A percentile compares a stretch with the other conserved stretches of the same genome.
Evolutionary conservation across 371 early-diverging fungal genomes (phyloP).

Genomic region (Haplosporangium sp.): DNA sequence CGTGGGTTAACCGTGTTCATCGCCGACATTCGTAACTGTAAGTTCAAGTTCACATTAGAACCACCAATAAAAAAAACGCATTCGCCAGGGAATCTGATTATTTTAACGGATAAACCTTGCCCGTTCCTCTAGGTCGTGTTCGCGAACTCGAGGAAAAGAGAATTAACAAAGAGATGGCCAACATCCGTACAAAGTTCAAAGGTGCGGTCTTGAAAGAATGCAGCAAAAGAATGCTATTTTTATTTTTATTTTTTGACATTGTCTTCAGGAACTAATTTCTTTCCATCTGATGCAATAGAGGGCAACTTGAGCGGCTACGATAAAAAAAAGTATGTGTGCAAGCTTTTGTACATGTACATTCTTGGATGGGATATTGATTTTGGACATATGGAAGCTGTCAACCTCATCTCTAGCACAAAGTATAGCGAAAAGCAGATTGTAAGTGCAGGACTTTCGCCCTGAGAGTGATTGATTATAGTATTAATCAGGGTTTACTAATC

Average conservation of each 20-base stretch:
- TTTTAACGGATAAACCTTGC: conserved; percentile 2
- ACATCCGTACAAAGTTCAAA: conserved; percentile 97
- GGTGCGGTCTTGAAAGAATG: conserved; percentile 62
- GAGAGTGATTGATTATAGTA: not conserved
- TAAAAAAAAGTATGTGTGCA: conserved; percentile 98
- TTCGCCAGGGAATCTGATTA: not conserved
- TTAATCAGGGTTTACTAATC: not conserved
- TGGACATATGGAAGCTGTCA: conserved; percentile 96
- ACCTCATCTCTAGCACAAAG: conserved; percentile 87
- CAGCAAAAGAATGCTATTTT: not conserved
- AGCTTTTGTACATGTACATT: conserved; percentile 97
- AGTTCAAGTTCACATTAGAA: not conserved
- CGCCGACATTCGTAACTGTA: conserved; percentile 81
- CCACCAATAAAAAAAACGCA: not conserved
- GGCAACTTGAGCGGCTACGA: conserved; percentile 94
- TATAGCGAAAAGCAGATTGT: conserved; percentile 98
- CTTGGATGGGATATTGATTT: conserved; percentile 98
- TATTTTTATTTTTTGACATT: not conserved
- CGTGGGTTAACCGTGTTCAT: conserved; percentile 90
- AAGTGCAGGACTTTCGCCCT: conserved; percentile 34
- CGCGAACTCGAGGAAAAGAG: conserved; percentile 96
- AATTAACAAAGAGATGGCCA: conserved; percentile 98
- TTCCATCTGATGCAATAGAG: conserved; percentile 64
- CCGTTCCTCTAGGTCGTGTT: conserved; percentile 81
- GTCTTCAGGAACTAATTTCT: not conserved